A percentile compares a stretch with the other conserved stretches of the same genome.
phyloP scores from a whole-genome alignment of 108 stramenopile species.

The Parmales sp. region DNA sequence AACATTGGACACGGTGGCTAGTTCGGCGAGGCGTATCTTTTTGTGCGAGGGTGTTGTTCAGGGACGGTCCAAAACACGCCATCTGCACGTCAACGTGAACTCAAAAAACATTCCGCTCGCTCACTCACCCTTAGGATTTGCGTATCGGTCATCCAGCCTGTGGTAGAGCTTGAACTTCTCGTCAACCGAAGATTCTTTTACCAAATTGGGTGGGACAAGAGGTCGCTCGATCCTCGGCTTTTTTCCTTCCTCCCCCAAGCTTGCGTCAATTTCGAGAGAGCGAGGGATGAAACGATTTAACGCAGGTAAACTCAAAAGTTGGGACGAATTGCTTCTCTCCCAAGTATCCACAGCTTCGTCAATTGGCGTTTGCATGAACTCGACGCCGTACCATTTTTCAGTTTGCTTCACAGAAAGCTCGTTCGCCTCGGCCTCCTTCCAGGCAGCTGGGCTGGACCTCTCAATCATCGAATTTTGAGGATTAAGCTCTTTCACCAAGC shows the following conservation, averaged over 20 bases:
- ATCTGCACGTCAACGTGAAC: no score
- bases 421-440: constrained; percentile 23
- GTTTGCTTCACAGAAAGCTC: constrained; percentile 33
- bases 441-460: constrained; percentile 26
- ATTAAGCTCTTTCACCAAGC: constrained; percentile 28
- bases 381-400: constrained; percentile 74
- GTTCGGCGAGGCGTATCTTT: no score
- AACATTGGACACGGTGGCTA: no score
- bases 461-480: constrained; percentile 40
- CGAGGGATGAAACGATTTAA: constrained; percentile 65
- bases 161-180: constrained; percentile 60
- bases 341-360: constrained; percentile 10
- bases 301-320: constrained; percentile 40
- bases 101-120: no score
- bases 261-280: constrained; percentile 50
- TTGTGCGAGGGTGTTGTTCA: no score
- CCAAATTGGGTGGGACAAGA: constrained; percentile 57
- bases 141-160: constrained; percentile 75
- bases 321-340: no score
- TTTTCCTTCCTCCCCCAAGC: constrained; percentile 59
- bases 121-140: constrained; percentile 61
- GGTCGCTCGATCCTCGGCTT: constrained; percentile 55
- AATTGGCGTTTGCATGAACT: constrained; percentile 36
- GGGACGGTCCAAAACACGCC: no score
- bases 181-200: constrained; percentile 36